Conservation (phyloP, 768 basidiomycete genomes). For the Hygrocybe punicea region DNA sequence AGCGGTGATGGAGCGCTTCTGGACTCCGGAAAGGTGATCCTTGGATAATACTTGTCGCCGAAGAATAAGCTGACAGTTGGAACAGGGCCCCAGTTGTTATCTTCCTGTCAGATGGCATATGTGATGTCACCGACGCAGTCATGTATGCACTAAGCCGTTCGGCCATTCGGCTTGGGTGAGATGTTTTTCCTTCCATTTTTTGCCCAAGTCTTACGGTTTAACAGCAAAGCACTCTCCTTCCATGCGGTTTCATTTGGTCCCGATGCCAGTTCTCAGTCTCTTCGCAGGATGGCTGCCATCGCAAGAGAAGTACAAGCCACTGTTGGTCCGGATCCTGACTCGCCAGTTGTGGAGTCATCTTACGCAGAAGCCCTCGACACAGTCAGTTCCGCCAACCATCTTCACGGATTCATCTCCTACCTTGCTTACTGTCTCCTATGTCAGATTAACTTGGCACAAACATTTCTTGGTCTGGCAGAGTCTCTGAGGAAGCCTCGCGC, state of each 20-base stretch:
- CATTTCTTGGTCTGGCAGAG: slow-evolving; percentile 57
- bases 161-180: slow-evolving; percentile 46
- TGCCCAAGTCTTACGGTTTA: slow-evolving; percentile 32
- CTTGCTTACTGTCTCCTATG: background rate
- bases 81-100: slow-evolving; percentile 48
- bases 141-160: slow-evolving; percentile 42
- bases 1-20: slow-evolving; percentile 39
- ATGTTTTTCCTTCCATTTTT: background rate
- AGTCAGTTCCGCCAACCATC: slow-evolving; percentile 40
- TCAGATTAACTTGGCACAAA: slow-evolving; percentile 53
- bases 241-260: slow-evolving; percentile 58
- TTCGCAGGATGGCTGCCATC: slow-evolving; percentile 52
- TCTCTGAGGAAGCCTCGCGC: slow-evolving; percentile 56
- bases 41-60: background rate
- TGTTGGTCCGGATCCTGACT: slow-evolving; percentile 40
- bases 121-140: slow-evolving; percentile 33
- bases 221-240: slow-evolving; percentile 54
- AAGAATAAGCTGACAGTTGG: slow-evolving; percentile 13
- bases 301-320: slow-evolving; percentile 46
- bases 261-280: slow-evolving; percentile 13
- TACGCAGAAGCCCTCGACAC: slow-evolving; percentile 52
- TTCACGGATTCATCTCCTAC: too few relatives aligned
- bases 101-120: slow-evolving; percentile 57
- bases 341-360: slow-evolving; percentile 42
- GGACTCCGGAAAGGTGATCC: slow-evolving; percentile 50